Percentiles rank a stretch among this genome's conserved stretches.
Conservation (phyloP, 768 basidiomycete species). For the Lactifluus subvellereus region DNA sequence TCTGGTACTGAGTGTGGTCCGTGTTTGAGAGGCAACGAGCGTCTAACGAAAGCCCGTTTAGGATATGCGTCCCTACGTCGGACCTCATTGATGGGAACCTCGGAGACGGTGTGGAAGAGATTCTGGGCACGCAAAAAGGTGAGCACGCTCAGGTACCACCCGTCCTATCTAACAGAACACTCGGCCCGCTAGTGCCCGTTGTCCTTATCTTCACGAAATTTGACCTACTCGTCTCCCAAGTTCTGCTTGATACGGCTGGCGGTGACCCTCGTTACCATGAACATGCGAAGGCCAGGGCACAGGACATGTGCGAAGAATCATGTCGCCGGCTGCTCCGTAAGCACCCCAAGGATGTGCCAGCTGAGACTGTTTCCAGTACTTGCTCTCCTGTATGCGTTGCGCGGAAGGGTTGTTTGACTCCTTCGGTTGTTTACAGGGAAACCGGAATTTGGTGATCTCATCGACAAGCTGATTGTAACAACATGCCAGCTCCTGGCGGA, state of each 20-base stretch:
- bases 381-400: neutral
- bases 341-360: neutral
- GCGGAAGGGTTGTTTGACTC: neutral
- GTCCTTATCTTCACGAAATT: conserved; percentile 4
- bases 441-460: neutral
- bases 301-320: neutral
- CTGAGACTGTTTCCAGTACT: conserved; percentile 7
- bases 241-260: neutral
- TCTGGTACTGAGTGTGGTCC: neutral
- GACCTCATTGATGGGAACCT: neutral
- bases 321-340: neutral
- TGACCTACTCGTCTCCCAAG: neutral
- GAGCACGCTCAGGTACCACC: neutral
- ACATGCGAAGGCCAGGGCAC: neutral
- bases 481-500: neutral
- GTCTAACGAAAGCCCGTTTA: neutral
- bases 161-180: neutral
- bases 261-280: neutral
- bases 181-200: neutral
- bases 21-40: neutral
- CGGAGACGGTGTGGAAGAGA: neutral
- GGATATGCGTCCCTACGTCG: conserved; percentile 8
- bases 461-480: neutral
- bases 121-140: conserved; percentile 4
- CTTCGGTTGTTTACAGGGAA: neutral